Conservation (phyloP, 805 yeast species). For the Teunomyces lycoperdinae region DNA sequence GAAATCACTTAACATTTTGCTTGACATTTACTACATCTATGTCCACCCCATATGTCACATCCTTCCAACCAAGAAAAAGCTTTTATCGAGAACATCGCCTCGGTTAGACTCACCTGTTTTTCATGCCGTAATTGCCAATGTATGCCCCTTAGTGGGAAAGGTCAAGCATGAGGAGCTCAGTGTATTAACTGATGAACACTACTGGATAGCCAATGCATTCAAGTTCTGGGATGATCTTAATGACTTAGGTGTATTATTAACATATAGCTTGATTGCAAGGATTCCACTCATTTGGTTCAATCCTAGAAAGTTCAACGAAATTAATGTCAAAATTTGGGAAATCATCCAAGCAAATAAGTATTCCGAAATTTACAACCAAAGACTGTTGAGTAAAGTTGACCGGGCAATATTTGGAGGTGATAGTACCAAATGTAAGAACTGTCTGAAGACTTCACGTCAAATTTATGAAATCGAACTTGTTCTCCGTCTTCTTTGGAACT, state of each 20-base stretch:
- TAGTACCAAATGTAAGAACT: neutral
- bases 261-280: slow-evolving; percentile 18
- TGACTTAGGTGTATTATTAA: slow-evolving; percentile 24
- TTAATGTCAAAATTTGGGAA: slow-evolving; percentile 17
- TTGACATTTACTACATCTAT: slow-evolving; percentile 22
- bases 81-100: slow-evolving; percentile 19
- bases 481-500: slow-evolving; percentile 24
- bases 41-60: slow-evolving; percentile 20
- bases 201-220: slow-evolving; percentile 20
- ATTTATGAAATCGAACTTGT: slow-evolving; percentile 20
- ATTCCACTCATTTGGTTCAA: slow-evolving; percentile 11
- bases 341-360: slow-evolving; percentile 17
- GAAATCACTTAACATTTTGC: slow-evolving; percentile 14
- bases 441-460: slow-evolving; percentile 15
- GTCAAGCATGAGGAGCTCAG: slow-evolving; percentile 5
- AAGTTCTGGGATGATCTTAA: slow-evolving; percentile 24
- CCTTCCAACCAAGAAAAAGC: slow-evolving; percentile 16
- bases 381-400: neutral
- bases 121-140: slow-evolving; percentile 24
- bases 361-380: slow-evolving; percentile 12
- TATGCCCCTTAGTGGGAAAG: slow-evolving; percentile 13
- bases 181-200: slow-evolving; percentile 11
- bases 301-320: slow-evolving; percentile 10
- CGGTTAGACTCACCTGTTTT: slow-evolving; percentile 20
- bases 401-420: neutral